Base-by-base conservation (phyloP, 495 filamentous ascomycete species). In the Extremus antarcticus region DNA sequence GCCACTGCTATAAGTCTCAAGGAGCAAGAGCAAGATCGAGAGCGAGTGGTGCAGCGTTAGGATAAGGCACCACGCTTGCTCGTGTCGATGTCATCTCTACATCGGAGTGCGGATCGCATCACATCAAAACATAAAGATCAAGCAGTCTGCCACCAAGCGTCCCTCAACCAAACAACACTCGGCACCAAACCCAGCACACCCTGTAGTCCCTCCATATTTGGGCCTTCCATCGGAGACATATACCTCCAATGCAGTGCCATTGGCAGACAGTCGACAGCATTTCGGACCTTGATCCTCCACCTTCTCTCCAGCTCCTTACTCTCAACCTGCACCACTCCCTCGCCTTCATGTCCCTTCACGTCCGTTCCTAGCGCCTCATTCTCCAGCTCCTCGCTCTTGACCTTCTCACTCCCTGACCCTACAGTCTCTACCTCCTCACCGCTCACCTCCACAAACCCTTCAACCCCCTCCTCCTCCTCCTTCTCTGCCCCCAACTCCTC, bases 161-260 rank as follows among this genome's bases (percentile, higher is more conserved):
- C 43, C 35, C n/a, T 23, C 19, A 56, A 25, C 9, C 3, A 48
- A 11, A 60, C 25, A 19, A 56, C 9, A 25, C 58, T 49, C 10
- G 58, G 40, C n/a, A 60, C 17, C 25, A 60, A 25, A 4, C 53
- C 58, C 20, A 32, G 53, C 13, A 60, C n/a, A 22, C 47, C 58
- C 7, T 52, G 47, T 53, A 53, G 56, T 1, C 25, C 41, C 13
- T 60, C 58, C 19, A 39, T 52, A n/a, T 53, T 7, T 10, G 58
- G 53, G 23, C 47, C 45, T 0, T 15, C 17, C 10, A 15, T 21
- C 38, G 24, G 11, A 24, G 80, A 71, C 67, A 87, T 84, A 17
- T 82, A 63, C 63, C 86, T 86, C 86, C 87, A 95, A 73, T 95
- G 91, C 24, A 94, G 51, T 52, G 78, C 81, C 66, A 85, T 64